These are phyloP conservation scores for Aspergillus niger DNA, from an alignment of 2,329 filamentous ascomycete species.

Conservation along the genomic window DNA sequence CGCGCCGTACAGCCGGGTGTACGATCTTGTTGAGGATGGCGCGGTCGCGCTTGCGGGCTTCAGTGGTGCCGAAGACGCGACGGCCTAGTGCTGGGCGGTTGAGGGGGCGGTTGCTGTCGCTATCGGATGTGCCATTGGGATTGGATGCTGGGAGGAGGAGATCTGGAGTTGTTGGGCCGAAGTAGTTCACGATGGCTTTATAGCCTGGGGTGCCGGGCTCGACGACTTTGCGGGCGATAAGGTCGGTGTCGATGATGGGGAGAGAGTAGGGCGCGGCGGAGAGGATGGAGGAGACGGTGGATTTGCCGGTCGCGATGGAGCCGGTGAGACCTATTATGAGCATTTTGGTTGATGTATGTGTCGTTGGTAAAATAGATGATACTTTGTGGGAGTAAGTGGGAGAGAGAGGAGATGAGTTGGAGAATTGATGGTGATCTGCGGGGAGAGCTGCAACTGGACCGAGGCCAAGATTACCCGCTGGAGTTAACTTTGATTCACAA, in stretches of 20 bases:
- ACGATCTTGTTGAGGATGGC: slow-evolving; percentile 84
- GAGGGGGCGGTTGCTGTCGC: slow-evolving; percentile 55
- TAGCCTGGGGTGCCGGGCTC: slow-evolving; percentile 88
- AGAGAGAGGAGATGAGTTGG: not conserved
- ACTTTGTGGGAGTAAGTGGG: not conserved
- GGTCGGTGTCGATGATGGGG: slow-evolving; percentile 90
- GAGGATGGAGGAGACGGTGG: slow-evolving; percentile 85
- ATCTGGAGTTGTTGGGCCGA: slow-evolving; percentile 79
- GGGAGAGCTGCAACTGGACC: not conserved
- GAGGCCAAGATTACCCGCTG: not conserved
- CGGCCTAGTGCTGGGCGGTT: slow-evolving; percentile 84
- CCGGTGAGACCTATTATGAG: slow-evolving; percentile 93
- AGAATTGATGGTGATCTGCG: not conserved
- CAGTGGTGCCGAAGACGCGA: slow-evolving; percentile 79
- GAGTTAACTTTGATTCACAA: too few species aligned
- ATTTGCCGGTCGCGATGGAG: slow-evolving; percentile 97
- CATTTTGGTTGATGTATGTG: slow-evolving; percentile 57
- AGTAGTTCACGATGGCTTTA: slow-evolving; percentile 76
- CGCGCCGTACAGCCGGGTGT: slow-evolving; percentile 82
- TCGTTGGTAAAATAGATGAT: too few species aligned
- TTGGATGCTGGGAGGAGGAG: slow-evolving; percentile 65
- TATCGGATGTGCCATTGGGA: slow-evolving; percentile 23
- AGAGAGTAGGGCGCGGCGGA: slow-evolving; percentile 78
- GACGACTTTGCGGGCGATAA: slow-evolving; percentile 89
- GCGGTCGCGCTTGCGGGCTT: slow-evolving; percentile 70